Conservation (phyloP, 768 basidiomycete species). For the Leccinum truebloodii region DNA sequence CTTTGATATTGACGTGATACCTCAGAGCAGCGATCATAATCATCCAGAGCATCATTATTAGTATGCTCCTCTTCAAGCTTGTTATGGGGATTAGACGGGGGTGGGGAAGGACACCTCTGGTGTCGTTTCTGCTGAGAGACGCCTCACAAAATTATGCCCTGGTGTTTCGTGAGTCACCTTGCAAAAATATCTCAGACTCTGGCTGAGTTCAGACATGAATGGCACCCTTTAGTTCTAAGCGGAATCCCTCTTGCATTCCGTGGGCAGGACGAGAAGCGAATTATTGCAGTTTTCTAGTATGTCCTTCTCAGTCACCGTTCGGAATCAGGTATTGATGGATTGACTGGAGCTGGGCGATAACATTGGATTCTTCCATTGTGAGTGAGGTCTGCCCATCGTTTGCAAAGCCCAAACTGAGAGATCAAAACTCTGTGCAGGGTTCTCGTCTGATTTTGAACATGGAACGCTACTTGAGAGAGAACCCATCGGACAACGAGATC, state of each 20-base stretch:
- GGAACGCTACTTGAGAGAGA: constrained; percentile 16
- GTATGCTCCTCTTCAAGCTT: constrained; percentile 41
- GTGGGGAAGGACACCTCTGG: constrained; percentile 43
- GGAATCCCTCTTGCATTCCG: neutral
- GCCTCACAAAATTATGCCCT: constrained; percentile 45
- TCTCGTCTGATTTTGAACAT: constrained; percentile 28
- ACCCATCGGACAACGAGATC: constrained; percentile 7
- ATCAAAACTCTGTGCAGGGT: constrained; percentile 13
- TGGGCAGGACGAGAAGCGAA: constrained; percentile 3
- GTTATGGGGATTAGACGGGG: constrained; percentile 34
- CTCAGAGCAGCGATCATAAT: constrained; percentile 24
- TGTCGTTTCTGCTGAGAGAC: constrained; percentile 45
- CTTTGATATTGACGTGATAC: neutral
- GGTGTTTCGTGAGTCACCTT: constrained; percentile 37
- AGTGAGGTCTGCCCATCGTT: constrained; percentile 5
- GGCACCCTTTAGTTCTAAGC: constrained; percentile 3
- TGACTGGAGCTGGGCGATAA: constrained; percentile 16
- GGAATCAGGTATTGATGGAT: neutral
- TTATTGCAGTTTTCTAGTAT: constrained; percentile 6
- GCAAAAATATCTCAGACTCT: neutral
- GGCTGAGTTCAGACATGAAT: neutral
- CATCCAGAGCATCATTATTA: constrained; percentile 40
- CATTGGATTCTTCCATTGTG: constrained; percentile 18
- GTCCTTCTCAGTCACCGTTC: neutral
- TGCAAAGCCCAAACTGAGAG: too few species aligned